Base-by-base conservation (phyloP, 192 early-diverging fungal genomes). In the Coemansia sp. region DNA sequence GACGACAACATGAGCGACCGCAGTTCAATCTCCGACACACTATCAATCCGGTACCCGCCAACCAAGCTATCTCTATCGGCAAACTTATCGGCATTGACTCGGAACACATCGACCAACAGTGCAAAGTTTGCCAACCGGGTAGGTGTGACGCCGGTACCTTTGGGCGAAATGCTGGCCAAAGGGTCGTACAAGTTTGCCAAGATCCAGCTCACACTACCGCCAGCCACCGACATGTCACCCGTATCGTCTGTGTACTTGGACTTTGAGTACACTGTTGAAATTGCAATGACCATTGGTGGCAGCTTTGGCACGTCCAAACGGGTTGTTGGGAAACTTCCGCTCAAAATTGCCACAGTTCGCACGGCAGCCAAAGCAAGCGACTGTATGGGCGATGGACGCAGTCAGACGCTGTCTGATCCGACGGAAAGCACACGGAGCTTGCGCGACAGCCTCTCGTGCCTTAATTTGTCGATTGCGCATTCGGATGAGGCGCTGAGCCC, bases 171-270 rank as follows among this genome's bases (percentile, higher is more conserved):
- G 49, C 51, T 81, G 53, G 32, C 78, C 39, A 72, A 72, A 52
- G 78, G 73, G 1, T 81, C 78, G 59, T 81, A 73, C 64, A 66
- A 65, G 14, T 81, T 81, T 72, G 78, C 78, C 66, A 68, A 69
- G 18, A 75, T 81, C 55, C 69, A 69, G 63, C 68, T 81, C 45
- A 75, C 66, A 4, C 38, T 81, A 53, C 78, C 78, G 57, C 66
- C 65, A 0, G 54, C 73, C 38, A 61, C 59, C 0, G 74, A 76
- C 6, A 81, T 81, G 57, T 81, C 73, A 14, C 78, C 78, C 1
- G 74, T 81, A 16, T 81, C 78, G 19, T 75, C 73, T 0, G 78
- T 76, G 64, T 81, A 72, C 29, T 53, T 81, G 22, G 78, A 81
- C 53, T 81, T 72, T 59, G 78, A 81, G 61, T 81, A 81, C 61